Percentiles rank a stretch among this genome's conserved stretches.
Conservation (phyloP, 2,329 filamentous ascomycete genomes). For the Trichoderma hamatum region DNA sequence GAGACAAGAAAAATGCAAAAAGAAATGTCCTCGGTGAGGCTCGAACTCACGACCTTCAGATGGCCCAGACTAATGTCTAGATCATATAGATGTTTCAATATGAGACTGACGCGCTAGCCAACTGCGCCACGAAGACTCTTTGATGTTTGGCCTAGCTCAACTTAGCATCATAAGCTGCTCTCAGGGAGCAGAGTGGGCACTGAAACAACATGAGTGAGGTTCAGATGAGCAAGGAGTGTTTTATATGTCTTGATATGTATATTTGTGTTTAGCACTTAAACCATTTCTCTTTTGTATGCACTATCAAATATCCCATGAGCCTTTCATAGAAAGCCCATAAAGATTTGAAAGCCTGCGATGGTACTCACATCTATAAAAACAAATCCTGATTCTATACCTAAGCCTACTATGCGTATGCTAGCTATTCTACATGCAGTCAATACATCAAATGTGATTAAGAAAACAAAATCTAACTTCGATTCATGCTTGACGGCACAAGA, state of each 20-base stretch:
- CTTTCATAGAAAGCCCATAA: no score
- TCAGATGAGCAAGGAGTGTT: not conserved
- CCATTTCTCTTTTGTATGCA: no score
- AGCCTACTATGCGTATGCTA: not conserved
- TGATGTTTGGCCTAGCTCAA: not conserved
- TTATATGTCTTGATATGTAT: no score
- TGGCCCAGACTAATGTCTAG: slow-evolving; percentile 36
- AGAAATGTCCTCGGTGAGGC: slow-evolving; percentile 47
- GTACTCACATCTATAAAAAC: no score
- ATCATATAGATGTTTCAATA: slow-evolving; percentile 30
- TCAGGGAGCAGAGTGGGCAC: not conserved
- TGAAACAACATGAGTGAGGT: not conserved
- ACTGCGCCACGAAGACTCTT: slow-evolving; percentile 27
- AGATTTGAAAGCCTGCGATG: not conserved
- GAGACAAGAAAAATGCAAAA: not conserved
- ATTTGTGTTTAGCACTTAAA: no score
- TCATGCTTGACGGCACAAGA: not conserved
- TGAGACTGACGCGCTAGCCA: slow-evolving; percentile 27
- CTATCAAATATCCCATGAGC: no score
- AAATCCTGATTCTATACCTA: no score
- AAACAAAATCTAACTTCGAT: not conserved
- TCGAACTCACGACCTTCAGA: slow-evolving; percentile 56
- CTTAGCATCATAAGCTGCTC: not conserved
- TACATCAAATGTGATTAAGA: not conserved
- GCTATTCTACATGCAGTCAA: not conserved